These are phyloP conservation scores for Metarhizium rileyi DNA, from an alignment of 2,329 filamentous ascomycete species.

Conservation along the genomic window DNA sequence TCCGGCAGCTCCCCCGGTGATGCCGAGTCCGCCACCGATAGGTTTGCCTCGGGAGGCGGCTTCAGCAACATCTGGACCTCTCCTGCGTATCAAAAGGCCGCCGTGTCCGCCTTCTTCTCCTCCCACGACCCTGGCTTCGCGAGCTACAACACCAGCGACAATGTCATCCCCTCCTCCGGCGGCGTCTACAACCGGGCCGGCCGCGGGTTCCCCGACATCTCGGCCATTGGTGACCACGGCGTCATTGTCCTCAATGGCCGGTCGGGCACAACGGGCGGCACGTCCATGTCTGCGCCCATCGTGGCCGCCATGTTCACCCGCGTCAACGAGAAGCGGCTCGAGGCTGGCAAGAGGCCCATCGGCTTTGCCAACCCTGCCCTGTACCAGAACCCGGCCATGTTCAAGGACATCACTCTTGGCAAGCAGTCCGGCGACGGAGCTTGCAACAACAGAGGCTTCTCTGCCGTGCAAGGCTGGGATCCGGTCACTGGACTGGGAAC, in stretches of 20 bases:
- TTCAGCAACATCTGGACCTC: conserved; percentile 24
- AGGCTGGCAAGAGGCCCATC: conserved; percentile 18
- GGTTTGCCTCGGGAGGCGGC: conserved; percentile 17
- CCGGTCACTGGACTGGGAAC: conserved; percentile 3
- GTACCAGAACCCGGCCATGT: conserved; percentile 13
- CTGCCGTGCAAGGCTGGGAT: conserved; percentile 12
- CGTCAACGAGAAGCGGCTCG: conserved; percentile 20
- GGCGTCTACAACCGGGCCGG: conserved; percentile 25
- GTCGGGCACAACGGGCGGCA: conserved; percentile 36
- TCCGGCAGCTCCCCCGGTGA: conserved; percentile 3
- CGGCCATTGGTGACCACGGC: conserved; percentile 35
- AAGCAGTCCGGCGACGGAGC: conserved; percentile 10
- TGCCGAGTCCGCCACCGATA: conserved; percentile 9
- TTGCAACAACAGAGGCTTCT: conserved; percentile 12
- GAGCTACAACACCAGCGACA: conserved; percentile 22
- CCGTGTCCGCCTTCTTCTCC: conserved; percentile 17
- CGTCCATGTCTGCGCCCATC: conserved; percentile 29
- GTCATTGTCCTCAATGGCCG: conserved; percentile 32
- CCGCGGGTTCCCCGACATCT: conserved; percentile 28
- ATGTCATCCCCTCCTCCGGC: conserved; percentile 21
- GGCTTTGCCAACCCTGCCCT: conserved; percentile 26
- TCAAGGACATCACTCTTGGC: conserved; percentile 10
- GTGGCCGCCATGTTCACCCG: conserved; percentile 25
- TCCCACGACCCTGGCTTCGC: conserved; percentile 13
- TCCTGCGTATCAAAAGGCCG: conserved; percentile 18